Percentiles rank a stretch among this genome's conserved stretches.
phyloP scores from a whole-genome alignment of 371 early-diverging fungal genomes.

The Rhizopus delemar region DNA sequence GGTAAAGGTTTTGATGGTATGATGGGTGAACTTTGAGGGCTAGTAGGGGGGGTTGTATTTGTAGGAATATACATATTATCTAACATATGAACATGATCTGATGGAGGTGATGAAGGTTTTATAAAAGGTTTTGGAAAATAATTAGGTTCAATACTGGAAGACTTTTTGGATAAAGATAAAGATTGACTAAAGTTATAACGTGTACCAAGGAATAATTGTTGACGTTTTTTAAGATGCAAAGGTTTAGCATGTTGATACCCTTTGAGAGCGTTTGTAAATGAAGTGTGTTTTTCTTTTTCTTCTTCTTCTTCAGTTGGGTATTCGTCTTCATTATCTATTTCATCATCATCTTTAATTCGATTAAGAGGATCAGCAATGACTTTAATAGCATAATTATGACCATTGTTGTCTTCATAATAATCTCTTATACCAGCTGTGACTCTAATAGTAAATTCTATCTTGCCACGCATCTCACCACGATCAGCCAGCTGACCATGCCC shows the following conservation, averaged over 20 bases:
- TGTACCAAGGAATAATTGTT: slow-evolving; percentile 27
- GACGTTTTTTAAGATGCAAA: slow-evolving; percentile 22
- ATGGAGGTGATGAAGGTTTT: slow-evolving; percentile 6
- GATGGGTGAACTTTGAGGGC: slow-evolving; percentile 5
- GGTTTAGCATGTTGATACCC: slow-evolving; percentile 28
- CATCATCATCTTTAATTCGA: neutral
- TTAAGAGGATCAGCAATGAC: slow-evolving; percentile 31
- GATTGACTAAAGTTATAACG: slow-evolving; percentile 39
- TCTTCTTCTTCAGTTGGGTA: slow-evolving; percentile 8
- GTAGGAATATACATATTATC: neutral
- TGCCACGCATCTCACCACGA: slow-evolving; percentile 28
- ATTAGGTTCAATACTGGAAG: slow-evolving; percentile 7
- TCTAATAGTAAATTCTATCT: slow-evolving; percentile 20
- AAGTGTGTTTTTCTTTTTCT: slow-evolving; percentile 21
- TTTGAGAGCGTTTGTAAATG: slow-evolving; percentile 28
- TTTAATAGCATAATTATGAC: slow-evolving; percentile 53
- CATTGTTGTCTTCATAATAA: slow-evolving; percentile 75
- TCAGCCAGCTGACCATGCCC: slow-evolving; percentile 13
- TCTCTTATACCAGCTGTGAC: slow-evolving; percentile 57
- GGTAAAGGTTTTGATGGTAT: no score
- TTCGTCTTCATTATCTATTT: slow-evolving; percentile 18
- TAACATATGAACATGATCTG: slow-evolving; percentile 8
- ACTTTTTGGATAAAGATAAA: slow-evolving; percentile 26
- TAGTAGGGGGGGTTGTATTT: slow-evolving; percentile 12
- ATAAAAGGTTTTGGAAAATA: slow-evolving; percentile 9